Evolutionary conservation across 345 rosid species (phyloP).

Genomic region (Populus simonii): DNA sequence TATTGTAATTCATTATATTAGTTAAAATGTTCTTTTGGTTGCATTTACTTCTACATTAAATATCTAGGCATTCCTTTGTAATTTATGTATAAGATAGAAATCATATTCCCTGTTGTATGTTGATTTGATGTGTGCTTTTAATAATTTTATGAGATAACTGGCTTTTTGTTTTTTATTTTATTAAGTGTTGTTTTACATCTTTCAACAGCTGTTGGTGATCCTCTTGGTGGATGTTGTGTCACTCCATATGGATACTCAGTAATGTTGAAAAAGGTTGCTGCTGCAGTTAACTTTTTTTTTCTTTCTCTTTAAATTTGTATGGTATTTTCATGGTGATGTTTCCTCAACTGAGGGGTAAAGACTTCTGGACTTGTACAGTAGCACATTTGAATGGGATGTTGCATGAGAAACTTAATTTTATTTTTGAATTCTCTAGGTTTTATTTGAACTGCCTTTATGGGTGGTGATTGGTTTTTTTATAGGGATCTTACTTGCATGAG

Average conservation of each 20-base stretch:
- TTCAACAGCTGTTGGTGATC: constrained; percentile 75
- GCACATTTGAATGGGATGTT: background rate
- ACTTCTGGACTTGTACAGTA: background rate
- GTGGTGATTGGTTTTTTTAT: background rate
- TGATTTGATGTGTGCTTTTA: background rate
- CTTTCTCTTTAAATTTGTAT: background rate
- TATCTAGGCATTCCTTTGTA: background rate
- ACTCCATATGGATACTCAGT: constrained; percentile 83
- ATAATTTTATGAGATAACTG: too few relatives aligned
- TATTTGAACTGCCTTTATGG: background rate
- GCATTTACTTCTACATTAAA: background rate
- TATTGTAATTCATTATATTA: background rate
- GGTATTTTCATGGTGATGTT: background rate
- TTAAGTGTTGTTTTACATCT: background rate
- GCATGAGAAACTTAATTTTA: background rate
- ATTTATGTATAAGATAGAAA: background rate
- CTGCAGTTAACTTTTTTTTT: background rate
- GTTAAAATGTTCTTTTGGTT: background rate
- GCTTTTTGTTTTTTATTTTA: background rate
- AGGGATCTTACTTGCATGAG: background rate
- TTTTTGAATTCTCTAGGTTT: background rate
- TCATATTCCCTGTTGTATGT: background rate
- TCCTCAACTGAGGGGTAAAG: constrained; percentile 2
- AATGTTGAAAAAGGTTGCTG: constrained; percentile 68
- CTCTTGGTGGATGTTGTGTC: constrained; percentile 79